Evolutionary conservation across 208 protist species (phyloP), one percentile per base, ranked within the genome.

Genomic region (Wallacemonas sp.): DNA sequence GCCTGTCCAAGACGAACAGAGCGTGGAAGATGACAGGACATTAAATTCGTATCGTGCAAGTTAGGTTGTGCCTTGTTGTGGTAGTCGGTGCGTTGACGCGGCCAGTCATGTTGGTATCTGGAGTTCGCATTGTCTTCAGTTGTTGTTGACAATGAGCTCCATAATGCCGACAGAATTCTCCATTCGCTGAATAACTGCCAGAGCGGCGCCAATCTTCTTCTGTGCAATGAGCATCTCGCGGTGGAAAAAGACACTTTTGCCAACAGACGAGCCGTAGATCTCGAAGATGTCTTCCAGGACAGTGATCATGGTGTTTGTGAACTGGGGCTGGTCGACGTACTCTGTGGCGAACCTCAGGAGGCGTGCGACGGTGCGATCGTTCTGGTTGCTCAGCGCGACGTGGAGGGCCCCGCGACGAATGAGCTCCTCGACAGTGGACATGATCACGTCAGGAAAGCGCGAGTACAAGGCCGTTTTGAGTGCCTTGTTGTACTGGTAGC

Each of bases 361-460:
- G 23, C 77, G 84, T 47, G 78, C 90, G 41, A 96, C 61, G 16
- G 87, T 88, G 17, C 87, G 78, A 49, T 96, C 90, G 48, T 93
- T 93, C 55, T 93, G 90, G 64, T 88, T 86, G 74, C 74, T 90
- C 21, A 96, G 69, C 1, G 87, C 87, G 1, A 96, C 76, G 41
- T 96, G 87, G 19, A 96, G 66, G 16, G 83, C 76, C 17, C 87
- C 85, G 58, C 90, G 84, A 23, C 85, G 84, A 9, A 91, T 47
- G 19, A 96, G 83, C 64, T 96, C 90, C 47, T 96, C 87, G n/a
- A 96, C 52, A 11, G 85, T 90, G 9, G 90, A 96, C 41, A 92
- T 74, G 24, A 96, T 47, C 14, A 93, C 83, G 46, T 96, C 87
- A 2, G 80, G 61, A 54, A 82, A 72, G 2, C 85, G 79, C 0